A percentile compares a stretch with the other conserved stretches of the same genome.
Evolutionary conservation across 2,329 filamentous ascomycete genomes (phyloP).

Genomic region (Cercospora zeina): DNA sequence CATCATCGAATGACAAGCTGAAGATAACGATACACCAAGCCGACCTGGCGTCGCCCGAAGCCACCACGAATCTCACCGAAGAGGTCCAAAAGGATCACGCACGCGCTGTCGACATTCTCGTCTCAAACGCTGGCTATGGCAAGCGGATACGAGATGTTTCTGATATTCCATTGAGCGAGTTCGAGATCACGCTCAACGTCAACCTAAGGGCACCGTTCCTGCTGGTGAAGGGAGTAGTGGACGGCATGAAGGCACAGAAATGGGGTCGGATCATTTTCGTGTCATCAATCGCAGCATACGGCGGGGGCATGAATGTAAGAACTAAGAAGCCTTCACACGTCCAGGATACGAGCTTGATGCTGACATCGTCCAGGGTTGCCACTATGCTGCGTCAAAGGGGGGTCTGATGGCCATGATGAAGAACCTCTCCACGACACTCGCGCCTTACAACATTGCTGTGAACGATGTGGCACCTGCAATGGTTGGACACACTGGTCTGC

Average conservation of each 20-base stretch:
- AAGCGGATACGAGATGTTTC: constrained; percentile 55
- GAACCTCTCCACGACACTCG: constrained; percentile 61
- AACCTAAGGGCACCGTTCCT: constrained; percentile 65
- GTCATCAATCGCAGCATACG: constrained; percentile 63
- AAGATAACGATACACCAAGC: constrained; percentile 58
- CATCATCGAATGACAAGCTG: constrained; percentile 33
- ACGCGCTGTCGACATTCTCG: constrained; percentile 61
- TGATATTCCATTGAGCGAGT: constrained; percentile 64
- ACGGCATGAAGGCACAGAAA: constrained; percentile 59
- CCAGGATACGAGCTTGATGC: neutral
- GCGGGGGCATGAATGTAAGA: constrained; percentile 65
- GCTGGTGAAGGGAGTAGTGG: constrained; percentile 60
- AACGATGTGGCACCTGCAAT: constrained; percentile 69
- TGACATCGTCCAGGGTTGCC: constrained; percentile 27
- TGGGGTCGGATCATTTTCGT: constrained; percentile 68
- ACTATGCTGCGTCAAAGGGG: constrained; percentile 35
- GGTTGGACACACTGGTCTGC: constrained; percentile 59
- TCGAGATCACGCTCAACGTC: constrained; percentile 62
- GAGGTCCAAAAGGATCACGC: constrained; percentile 57
- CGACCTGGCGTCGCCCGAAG: constrained; percentile 56
- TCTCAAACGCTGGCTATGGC: constrained; percentile 67
- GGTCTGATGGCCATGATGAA: constrained; percentile 64
- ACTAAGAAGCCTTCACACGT: constrained; percentile 19
- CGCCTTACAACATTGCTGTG: constrained; percentile 62
- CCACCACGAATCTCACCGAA: constrained; percentile 56